Base-by-base conservation (phyloP, 2,329 filamentous ascomycete genomes). In the Mollisiaceae sp. region DNA sequence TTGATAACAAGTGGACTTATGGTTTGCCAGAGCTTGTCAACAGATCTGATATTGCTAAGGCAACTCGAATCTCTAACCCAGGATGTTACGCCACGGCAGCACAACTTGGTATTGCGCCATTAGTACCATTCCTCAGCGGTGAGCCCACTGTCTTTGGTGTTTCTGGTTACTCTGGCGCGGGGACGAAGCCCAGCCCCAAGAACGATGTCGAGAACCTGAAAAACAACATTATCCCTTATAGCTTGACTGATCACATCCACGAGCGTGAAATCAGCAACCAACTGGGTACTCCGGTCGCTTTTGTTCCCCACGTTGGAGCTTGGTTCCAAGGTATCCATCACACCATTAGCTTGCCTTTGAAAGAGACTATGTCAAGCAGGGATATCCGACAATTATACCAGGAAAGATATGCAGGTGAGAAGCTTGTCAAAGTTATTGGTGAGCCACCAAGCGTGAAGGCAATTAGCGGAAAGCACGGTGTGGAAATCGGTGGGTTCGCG, bases 251-350 rank as follows among this genome's bases (percentile, higher is more conserved):
- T 72, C 95, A 98, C 81, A 92, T 98, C 68, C 95, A 98, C 81
- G 95, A 99, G 83, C 88, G 87, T 56, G 95, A 98, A 78, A 95
- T 98, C 69, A 90, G 89, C 75, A 77, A 81, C 60, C 93, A 97
- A 76, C 86, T 98, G 12, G 91, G 89, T 58, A 84, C 82, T 15
- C 81, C 86, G 20, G 89, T 97, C 12, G 91, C 89, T 6, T 99
- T 99, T 77, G 91, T 95, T 65, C 95, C 95, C 8, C 95, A 98
- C 78, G 94, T 97, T 27, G 92, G 93, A n/a, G 88, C 91, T 15
- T 98, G 93, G 94, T 98, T 98, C 86, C 91, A 96, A 76, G 94
- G 94, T 69, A 98, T 98, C 72, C 89, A 92, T 76, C 91, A 94
- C 79, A 94, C 93, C 45, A 94, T 98, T 78, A 93, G 89, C 75